A percentile compares a stretch with the other conserved stretches of the same genome.
phyloP scores from a whole-genome alignment of 768 basidiomycete genomes.

The Antrodiella citrinella region DNA sequence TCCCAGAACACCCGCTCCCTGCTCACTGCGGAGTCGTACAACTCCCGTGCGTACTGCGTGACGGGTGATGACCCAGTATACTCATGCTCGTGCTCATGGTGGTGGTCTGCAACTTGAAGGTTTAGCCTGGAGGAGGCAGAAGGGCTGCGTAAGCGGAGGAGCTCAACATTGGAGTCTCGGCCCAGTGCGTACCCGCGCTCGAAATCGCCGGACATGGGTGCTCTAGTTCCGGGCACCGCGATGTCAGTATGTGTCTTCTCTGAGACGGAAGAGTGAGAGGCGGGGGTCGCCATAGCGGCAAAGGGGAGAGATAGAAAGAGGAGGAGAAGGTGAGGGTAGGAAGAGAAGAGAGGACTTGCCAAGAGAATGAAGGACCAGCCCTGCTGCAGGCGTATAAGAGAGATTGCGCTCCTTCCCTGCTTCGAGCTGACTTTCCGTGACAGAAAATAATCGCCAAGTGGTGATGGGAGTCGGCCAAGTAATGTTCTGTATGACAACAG shows the following conservation, averaged over 20 bases:
- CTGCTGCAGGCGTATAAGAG: no score
- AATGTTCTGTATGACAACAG: no score
- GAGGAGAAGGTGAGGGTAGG: background rate
- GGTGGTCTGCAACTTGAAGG: background rate
- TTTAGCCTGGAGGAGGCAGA: background rate
- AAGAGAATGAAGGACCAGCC: no score
- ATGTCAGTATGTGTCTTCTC: background rate
- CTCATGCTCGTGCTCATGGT: background rate
- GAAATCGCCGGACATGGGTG: background rate
- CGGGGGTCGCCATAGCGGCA: background rate
- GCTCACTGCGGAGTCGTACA: background rate
- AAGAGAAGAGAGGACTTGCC: background rate
- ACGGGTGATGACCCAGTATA: background rate
- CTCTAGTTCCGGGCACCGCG: background rate
- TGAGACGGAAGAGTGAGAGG: background rate
- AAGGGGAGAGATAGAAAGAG: background rate
- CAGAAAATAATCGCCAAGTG: no score
- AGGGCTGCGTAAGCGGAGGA: background rate
- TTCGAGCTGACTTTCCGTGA: no score
- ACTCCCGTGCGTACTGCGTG: background rate
- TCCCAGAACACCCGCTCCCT: conserved; percentile 26
- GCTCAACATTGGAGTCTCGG: background rate
- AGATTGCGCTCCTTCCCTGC: no score
- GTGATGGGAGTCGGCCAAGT: no score
- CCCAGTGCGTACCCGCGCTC: background rate